Conservation (phyloP, 2,329 filamentous ascomycete genomes). For the Cladosporium austrohemisphaericum region DNA sequence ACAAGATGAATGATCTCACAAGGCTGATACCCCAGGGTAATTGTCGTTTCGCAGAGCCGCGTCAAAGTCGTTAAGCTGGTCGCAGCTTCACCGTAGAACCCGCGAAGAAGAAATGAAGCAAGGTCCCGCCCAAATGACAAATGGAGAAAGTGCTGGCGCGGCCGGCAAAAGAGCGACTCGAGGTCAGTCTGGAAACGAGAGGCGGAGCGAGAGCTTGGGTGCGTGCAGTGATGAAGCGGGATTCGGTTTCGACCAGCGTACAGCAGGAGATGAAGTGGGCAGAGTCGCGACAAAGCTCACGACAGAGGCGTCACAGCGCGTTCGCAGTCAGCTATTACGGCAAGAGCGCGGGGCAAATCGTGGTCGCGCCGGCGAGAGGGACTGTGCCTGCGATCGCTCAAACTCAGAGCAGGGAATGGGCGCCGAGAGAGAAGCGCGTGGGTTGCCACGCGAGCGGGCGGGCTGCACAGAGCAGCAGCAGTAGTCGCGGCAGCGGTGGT, state of each 20-base stretch:
- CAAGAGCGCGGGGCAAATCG: constrained; percentile 14
- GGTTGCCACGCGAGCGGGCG: constrained; percentile 14
- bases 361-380: constrained; percentile 7
- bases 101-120: constrained; percentile 17
- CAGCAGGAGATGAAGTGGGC: constrained; percentile 11
- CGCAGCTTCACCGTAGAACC: constrained; percentile 16
- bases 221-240: constrained; percentile 6
- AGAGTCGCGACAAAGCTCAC: constrained; percentile 12
- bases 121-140: constrained; percentile 10
- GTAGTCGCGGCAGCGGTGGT: neutral
- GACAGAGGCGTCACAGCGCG: constrained; percentile 13
- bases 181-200: constrained; percentile 21
- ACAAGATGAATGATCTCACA: constrained; percentile 5
- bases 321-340: constrained; percentile 7
- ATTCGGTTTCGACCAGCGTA: constrained; percentile 12
- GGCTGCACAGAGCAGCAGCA: constrained; percentile 1
- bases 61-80: constrained; percentile 7
- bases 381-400: constrained; percentile 13
- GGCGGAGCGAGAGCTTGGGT: constrained; percentile 21
- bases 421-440: constrained; percentile 13
- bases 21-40: neutral
- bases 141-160: constrained; percentile 11
- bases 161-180: constrained; percentile 20
- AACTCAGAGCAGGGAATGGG: constrained; percentile 15
- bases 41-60: constrained; percentile 8